These are phyloP conservation scores for Paramecium pentaurelia DNA, from an alignment of 73 alveolate genomes.

Conservation along the genomic window DNA sequence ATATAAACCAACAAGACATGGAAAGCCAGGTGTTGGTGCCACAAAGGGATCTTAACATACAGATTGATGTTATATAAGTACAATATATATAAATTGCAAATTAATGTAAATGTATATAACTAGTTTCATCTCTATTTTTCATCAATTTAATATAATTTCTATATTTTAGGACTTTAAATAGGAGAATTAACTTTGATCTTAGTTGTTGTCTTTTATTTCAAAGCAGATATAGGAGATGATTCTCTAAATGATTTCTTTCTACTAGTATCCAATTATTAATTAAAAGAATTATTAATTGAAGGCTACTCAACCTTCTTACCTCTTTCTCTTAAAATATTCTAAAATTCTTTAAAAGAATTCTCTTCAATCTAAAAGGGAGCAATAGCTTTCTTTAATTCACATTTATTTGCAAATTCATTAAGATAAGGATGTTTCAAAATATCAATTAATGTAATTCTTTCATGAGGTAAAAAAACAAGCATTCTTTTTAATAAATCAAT, in stretches of 20 bases:
- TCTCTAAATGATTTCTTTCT: constrained; percentile 1
- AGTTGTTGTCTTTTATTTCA: not conserved
- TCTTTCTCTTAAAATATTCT: not conserved
- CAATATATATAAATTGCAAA: not conserved
- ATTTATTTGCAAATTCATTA: not conserved
- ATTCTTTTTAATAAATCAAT: constrained; percentile 23
- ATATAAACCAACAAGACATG: constrained; percentile 73
- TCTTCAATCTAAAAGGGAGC: not conserved
- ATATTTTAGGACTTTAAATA: not conserved
- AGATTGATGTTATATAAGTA: constrained; percentile 31
- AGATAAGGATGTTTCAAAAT: not conserved
- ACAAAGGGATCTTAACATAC: constrained; percentile 61
- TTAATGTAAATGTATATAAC: not conserved
- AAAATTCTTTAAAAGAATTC: not conserved
- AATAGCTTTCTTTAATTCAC: not conserved
- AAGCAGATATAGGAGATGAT: not conserved
- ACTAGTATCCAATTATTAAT: not conserved
- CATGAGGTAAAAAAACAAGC: not conserved
- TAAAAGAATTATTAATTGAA: not conserved
- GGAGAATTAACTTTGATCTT: not conserved
- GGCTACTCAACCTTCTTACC: not conserved
- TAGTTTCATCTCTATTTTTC: not conserved
- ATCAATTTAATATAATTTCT: constrained; percentile 1
- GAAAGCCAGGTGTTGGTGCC: constrained; percentile 83
- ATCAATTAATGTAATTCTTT: not conserved